These are phyloP conservation scores for Petrea volubilis DNA, from an alignment of 257 asterid species.

Conservation along the genomic window DNA sequence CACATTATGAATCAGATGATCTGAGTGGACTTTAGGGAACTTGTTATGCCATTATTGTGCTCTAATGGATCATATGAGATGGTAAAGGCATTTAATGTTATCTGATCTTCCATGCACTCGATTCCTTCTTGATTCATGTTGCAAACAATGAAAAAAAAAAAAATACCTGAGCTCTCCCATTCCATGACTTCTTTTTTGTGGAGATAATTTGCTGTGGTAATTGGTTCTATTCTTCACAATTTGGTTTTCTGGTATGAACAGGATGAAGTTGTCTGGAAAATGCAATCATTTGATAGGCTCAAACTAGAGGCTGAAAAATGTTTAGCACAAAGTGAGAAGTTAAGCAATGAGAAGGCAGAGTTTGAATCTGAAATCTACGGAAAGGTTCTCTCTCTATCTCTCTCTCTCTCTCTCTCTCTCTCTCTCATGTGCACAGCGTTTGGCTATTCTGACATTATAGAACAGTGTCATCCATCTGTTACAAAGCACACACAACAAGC, in stretches of 20 bases:
- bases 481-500: too few species aligned
- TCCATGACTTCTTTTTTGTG: neutral
- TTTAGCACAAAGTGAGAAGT: conserved; percentile 72
- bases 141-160: too few species aligned
- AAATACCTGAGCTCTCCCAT: too few species aligned
- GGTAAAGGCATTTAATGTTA: too few species aligned
- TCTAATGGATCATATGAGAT: too few species aligned
- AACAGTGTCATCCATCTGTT: neutral
- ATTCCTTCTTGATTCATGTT: too few species aligned
- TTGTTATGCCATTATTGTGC: too few species aligned
- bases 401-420: neutral
- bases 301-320: conserved; percentile 83
- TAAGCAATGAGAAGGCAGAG: conserved; percentile 66
- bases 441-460: too few species aligned
- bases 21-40: too few species aligned
- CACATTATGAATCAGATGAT: too few species aligned
- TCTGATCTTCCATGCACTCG: neutral
- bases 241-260: conserved; percentile 35
- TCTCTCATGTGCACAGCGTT: too few species aligned
- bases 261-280: conserved; percentile 86
- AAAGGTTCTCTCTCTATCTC: conserved; percentile 51
- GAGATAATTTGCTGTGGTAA: neutral
- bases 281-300: conserved; percentile 61
- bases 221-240: neutral
- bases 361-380: conserved; percentile 76